Base-by-base conservation (phyloP, 2,329 filamentous ascomycete species). In the Beauveria bassiana region DNA sequence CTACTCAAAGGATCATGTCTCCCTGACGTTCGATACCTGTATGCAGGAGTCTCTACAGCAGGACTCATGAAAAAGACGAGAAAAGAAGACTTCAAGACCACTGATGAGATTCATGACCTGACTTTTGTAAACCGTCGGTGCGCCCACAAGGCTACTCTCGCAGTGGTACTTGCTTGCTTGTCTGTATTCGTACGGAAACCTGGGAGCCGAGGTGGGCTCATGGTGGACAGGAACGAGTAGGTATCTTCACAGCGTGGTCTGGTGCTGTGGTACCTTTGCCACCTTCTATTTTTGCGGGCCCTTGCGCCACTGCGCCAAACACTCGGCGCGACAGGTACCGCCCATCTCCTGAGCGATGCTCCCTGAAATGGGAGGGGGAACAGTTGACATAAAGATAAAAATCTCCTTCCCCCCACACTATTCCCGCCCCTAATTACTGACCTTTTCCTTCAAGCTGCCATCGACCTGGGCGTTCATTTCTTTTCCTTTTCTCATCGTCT, bases 321-420 rank as follows among this genome's bases (percentile, higher is more conserved):
- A 61, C 50, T 22, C 24, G 28, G 18, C n/a, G 47, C 34, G 20
- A 40, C 52, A 34, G 58, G 40, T n/a, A 53, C 22, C 52, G 59
- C 50, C 51, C 20, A 50, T 61, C 51, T 56, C 59, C 59, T 50
- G 59, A 52, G 34, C 34, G 34, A 38, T 38, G 34, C 34, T 38
- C n/a, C 10, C 43, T 46, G 43, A 12, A 46, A 20, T 46, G 43
- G 18, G 18, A 14, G 43, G n/a, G 22, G 10, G 10, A 24, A 61
- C 60, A 55, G 54, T 55, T 55, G 50, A 52, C n/a, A 53, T 55
- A 42, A 49, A 26, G 52, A 58, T 56, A 38, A 62, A 62, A 58
- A 57, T 52, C 54, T 62, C 60, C 60, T 24, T 58, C 50, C 61
- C 61, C 61, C 56, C 61, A 63, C 55, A 31, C 43, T 45, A 38